Evolutionary conservation across 345 rosid species (phyloP).

Genomic region (Linum usitatissimum): DNA sequence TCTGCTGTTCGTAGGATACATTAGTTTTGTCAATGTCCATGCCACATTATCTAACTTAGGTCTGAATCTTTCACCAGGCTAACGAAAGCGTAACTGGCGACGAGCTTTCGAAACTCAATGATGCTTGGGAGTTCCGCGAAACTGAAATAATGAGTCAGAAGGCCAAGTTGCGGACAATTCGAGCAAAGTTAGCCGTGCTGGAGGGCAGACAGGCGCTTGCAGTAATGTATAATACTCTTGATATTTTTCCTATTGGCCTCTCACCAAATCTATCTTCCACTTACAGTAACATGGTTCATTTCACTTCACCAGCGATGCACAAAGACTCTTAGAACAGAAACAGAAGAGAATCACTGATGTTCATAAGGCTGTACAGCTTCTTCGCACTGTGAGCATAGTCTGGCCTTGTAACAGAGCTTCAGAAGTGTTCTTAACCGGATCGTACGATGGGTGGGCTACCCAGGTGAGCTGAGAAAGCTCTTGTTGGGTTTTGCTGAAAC

Average conservation of each 20-base stretch:
- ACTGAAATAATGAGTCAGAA: constrained; percentile 59
- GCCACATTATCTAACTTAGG: no score
- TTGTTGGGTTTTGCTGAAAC: background rate
- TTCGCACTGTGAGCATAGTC: constrained; percentile 56
- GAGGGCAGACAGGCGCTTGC: constrained; percentile 92
- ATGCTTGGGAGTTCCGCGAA: constrained; percentile 84
- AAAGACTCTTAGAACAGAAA: constrained; percentile 56
- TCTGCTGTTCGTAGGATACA: no score
- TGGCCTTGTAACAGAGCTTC: constrained; percentile 73
- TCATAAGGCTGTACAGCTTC: constrained; percentile 45
- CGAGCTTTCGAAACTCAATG: constrained; percentile 44
- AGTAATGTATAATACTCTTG: constrained; percentile 35
- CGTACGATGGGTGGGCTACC: constrained; percentile 92
- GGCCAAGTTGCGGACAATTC: constrained; percentile 61
- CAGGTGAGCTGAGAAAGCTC: constrained; percentile 37
- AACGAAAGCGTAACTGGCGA: constrained; percentile 25
- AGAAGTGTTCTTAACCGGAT: constrained; percentile 76
- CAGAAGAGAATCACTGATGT: constrained; percentile 65
- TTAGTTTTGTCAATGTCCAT: no score
- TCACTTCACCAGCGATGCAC: constrained; percentile 46
- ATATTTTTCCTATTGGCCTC: constrained; percentile 1
- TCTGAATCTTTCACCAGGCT: constrained; percentile 20
- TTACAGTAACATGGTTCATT: constrained; percentile 2
- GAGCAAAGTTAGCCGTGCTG: constrained; percentile 69
- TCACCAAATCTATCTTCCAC: background rate